Evolutionary conservation across 352 stramenopile species (phyloP).

Genomic region (Sclerospora graminicola): DNA sequence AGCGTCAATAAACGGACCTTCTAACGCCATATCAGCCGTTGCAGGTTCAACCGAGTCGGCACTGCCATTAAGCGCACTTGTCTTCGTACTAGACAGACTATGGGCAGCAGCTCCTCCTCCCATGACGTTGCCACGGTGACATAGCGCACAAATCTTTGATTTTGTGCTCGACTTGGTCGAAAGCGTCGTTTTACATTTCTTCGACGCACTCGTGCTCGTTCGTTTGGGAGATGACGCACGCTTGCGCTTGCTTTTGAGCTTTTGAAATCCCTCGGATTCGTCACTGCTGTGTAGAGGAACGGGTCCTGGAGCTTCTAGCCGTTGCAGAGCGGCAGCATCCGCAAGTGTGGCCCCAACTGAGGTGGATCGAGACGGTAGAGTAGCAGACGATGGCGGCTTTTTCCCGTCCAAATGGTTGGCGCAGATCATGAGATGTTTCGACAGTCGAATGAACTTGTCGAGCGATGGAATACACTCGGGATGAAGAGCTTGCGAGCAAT

Average conservation of each 20-base stretch:
- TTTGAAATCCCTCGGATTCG: constrained; percentile 11
- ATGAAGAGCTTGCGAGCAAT: constrained; percentile 78
- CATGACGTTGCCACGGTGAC: constrained; percentile 38
- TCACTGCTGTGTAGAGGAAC: constrained; percentile 25
- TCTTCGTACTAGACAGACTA: constrained; percentile 5
- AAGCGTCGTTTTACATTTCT: constrained; percentile 15
- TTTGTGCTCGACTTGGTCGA: constrained; percentile 6
- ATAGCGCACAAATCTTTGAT: constrained; percentile 49
- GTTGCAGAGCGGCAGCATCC: constrained; percentile 15
- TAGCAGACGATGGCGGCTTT: constrained; percentile 13
- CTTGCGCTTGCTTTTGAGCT: constrained; percentile 23
- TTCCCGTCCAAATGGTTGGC: constrained; percentile 62
- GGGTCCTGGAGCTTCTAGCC: constrained; percentile 14
- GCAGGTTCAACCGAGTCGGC: constrained; percentile 10
- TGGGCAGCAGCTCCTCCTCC: constrained; percentile 4
- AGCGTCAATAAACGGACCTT: constrained; percentile 65
- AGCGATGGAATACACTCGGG: constrained; percentile 62
- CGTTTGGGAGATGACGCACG: constrained; percentile 10
- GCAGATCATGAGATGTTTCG: constrained; percentile 84
- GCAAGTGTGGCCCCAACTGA: constrained; percentile 4
- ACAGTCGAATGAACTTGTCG: constrained; percentile 76
- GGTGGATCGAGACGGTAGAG: background rate
- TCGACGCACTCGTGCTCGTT: constrained; percentile 4
- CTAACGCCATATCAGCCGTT: constrained; percentile 28
- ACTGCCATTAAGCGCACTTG: constrained; percentile 7